Base-by-base conservation (phyloP, 805 yeast genomes). In the Starmera quercuum region DNA sequence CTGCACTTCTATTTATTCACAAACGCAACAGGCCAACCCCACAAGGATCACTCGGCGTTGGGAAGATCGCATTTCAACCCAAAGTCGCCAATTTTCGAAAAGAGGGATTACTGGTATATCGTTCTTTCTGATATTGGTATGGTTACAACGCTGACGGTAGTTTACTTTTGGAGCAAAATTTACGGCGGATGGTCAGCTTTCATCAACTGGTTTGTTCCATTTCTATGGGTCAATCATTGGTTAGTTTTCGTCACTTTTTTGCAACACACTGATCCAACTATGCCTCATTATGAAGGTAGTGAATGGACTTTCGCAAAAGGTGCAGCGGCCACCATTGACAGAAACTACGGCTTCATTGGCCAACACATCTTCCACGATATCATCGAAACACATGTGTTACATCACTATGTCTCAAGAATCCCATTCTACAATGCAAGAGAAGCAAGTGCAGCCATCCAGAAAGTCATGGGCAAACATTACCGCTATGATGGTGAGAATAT, bases 221-320 rank as follows among this genome's bases (percentile, higher is more conserved):
- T 72, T 68, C 45, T 66, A 30, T 68, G 68, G 64, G 77, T 73
- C 33, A 75, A 75, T 61, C 79, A 75, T 52, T 75, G 82, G 82
- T 63, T 75, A 49, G 81, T 75, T 25, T 70, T 75, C 46, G 72
- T 75, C 42, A 75, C 82, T 14, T 75, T 63, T 56, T 63, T 75
- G 45, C 82, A 75, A 58, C 82, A 75, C 55, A 68, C 80, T 14
- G 79, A 73, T 51, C 69, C 76, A 31, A 53, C 67, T 2, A 61
- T 73, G 66, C 78, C 81, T 26, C 82, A 75, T 51, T 75, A 75
- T 54, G 69, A 64, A 30, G 68, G 64, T 33, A 48, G 53, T 13
- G 69, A 72, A 56, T 75, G 82, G 82, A 74, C 68, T 37, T 75
- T 75, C 45, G 80, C 80, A 37, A 63, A 75, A 49, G 82, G 82